phyloP scores from a whole-genome alignment of 805 yeast species.

The Ogataea trehalophila region DNA sequence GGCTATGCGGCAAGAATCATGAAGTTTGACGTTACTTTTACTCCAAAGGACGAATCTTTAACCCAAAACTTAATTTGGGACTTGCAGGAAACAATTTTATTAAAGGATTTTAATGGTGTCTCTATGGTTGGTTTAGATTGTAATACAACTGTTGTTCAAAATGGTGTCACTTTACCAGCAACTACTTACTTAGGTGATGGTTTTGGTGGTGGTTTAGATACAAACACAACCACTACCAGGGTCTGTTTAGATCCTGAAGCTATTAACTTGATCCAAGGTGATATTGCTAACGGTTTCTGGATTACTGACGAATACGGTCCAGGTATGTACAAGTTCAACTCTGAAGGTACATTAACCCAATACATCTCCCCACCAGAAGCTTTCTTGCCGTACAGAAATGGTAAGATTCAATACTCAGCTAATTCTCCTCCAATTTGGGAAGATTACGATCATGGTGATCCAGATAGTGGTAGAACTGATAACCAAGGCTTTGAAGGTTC shows the following conservation, averaged over 20 bases:
- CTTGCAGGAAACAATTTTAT: constrained; percentile 25
- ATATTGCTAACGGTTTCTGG: constrained; percentile 30
- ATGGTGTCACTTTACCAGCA: constrained; percentile 27
- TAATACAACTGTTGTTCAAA: constrained; percentile 21
- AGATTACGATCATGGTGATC: constrained; percentile 18
- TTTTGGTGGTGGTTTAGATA: constrained; percentile 22
- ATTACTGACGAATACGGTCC: constrained; percentile 33
- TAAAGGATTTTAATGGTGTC: constrained; percentile 28
- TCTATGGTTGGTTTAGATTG: constrained; percentile 28
- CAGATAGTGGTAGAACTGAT: constrained; percentile 26
- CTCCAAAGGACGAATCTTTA: constrained; percentile 19
- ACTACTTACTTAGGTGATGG: constrained; percentile 28
- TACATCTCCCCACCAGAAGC: constrained; percentile 28
- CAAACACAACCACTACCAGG: constrained; percentile 19
- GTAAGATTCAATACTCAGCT: constrained; percentile 21
- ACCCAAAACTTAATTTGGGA: constrained; percentile 23
- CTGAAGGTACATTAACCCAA: constrained; percentile 23
- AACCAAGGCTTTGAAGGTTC: constrained; percentile 32
- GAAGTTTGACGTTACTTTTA: constrained; percentile 21
- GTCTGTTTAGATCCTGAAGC: constrained; percentile 30
- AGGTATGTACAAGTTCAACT: constrained; percentile 23
- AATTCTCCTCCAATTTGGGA: constrained; percentile 26
- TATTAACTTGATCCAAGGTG: constrained; percentile 24
- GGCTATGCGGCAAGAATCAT: constrained; percentile 26
- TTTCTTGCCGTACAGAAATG: constrained; percentile 25